Percentiles rank a stretch among this genome's conserved stretches.
phyloP scores from a whole-genome alignment of 1,284 basidiomycete species.

The Testicularia cyperi region DNA sequence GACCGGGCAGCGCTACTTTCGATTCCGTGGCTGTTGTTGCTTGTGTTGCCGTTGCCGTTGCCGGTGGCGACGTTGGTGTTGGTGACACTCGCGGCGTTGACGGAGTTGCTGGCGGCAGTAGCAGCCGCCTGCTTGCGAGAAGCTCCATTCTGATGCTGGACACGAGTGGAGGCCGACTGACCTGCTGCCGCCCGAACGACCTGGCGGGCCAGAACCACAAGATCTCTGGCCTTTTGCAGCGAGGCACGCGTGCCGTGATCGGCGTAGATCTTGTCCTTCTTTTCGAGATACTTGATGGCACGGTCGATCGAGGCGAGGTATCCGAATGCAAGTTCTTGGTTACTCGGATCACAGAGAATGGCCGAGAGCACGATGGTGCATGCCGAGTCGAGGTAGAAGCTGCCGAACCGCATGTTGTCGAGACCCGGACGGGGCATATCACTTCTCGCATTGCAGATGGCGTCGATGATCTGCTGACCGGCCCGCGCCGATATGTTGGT shows the following conservation, averaged over 20 bases:
- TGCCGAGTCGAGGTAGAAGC: constrained; percentile 36
- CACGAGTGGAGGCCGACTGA: constrained; percentile 14
- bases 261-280: constrained; percentile 30
- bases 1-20: too few relatives aligned
- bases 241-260: constrained; percentile 34
- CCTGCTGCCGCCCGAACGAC: constrained; percentile 28
- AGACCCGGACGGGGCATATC: constrained; percentile 29
- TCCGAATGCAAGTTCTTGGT: constrained; percentile 28
- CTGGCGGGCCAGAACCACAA: constrained; percentile 30
- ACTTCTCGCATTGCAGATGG: constrained; percentile 22
- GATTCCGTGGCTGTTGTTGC: too few relatives aligned
- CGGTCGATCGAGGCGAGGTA: constrained; percentile 32
- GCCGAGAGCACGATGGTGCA: constrained; percentile 32
- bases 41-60: too few relatives aligned
- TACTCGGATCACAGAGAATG: constrained; percentile 33
- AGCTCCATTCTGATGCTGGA: constrained; percentile 8
- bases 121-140: constrained; percentile 3
- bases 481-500: constrained; percentile 23
- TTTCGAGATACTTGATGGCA: constrained; percentile 36
- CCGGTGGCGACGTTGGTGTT: background rate
- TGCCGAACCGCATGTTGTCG: constrained; percentile 35
- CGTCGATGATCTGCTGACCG: constrained; percentile 29
- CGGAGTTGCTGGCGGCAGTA: background rate
- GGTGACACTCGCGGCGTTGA: background rate
- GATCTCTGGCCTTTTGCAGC: constrained; percentile 31